Evolutionary conservation across 768 basidiomycete genomes (phyloP).

Genomic region (Pleurotus sapidus): DNA sequence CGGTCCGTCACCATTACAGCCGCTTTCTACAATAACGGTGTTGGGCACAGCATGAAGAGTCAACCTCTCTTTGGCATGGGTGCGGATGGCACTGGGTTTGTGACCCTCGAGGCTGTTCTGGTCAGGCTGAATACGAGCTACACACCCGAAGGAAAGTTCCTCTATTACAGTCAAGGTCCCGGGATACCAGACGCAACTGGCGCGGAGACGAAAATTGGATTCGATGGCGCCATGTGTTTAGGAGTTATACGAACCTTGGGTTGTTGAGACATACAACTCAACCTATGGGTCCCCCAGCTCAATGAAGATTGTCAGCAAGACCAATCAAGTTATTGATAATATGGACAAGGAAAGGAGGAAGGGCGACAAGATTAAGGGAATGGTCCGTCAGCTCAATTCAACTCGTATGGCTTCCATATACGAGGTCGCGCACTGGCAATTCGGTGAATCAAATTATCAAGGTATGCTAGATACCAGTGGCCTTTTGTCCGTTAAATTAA

Average conservation of each 20-base stretch:
- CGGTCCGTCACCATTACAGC: conserved; percentile 14
- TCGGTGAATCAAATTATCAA: conserved; percentile 35
- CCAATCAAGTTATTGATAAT: conserved; percentile 20
- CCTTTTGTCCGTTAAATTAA: neutral
- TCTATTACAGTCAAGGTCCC: conserved; percentile 8
- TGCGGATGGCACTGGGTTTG: conserved; percentile 15
- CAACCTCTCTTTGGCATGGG: conserved; percentile 14
- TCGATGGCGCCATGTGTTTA: conserved; percentile 14
- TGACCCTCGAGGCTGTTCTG: conserved; percentile 18
- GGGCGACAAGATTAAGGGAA: conserved; percentile 16
- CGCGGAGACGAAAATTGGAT: conserved; percentile 9
- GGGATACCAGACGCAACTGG: conserved; percentile 8
- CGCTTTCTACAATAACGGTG: conserved; percentile 31
- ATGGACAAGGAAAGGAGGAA: conserved; percentile 19
- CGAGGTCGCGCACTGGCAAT: conserved; percentile 30
- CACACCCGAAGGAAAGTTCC: conserved; percentile 19
- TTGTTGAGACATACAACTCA: conserved; percentile 14
- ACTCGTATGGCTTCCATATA: conserved; percentile 23
- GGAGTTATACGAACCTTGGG: conserved; percentile 14
- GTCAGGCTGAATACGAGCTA: conserved; percentile 20
- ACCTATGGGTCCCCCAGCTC: conserved; percentile 28
- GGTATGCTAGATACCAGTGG: conserved; percentile 10
- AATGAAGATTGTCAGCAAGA: conserved; percentile 27
- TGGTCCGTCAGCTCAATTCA: conserved; percentile 25
- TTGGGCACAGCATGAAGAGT: conserved; percentile 23